Evolutionary conservation across 2,329 filamentous ascomycete species (phyloP), one percentile per base, ranked within the genome.

Genomic region (Fusarium poae): DNA sequence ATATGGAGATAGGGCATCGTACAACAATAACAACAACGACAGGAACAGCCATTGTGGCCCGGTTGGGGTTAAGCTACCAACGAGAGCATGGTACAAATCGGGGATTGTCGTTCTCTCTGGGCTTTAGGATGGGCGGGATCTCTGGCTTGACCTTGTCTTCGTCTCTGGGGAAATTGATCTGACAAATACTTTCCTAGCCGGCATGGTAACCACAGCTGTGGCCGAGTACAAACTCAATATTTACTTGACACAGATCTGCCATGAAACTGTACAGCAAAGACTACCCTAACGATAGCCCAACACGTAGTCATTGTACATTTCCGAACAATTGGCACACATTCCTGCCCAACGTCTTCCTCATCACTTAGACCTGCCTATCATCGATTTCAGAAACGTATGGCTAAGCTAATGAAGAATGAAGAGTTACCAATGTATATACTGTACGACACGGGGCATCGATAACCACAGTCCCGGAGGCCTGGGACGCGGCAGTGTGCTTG

Each of bases 401-500:
- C 55, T 43, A 62, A 68, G 57, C 55, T 43, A 62, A 68, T 57
- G 50, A 70, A 57, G 67, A 52, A 59, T 53, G 40, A 45, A 46
- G 40, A 44, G 30, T 58, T 61, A 57, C 70, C 61, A 68, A 71
- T 65, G 70, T 62, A 72, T 73, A 58, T 71, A 52, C 59, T 60
- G 68, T 68, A 59, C 60, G 52, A 57, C 45, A 54, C 35, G 37
- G 49, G 43, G 42, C 37, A 66, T 53, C 46, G 43, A 53, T 50
- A 48, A 65, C 57, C 49, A 63, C 55, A 53, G 60, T 61, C 72
- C 72, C 72, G 50, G 56, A 62, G 70, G 65, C 63, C 59, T 73
- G 72, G 72, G 65, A 74, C 69, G 69, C 61, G 55, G 57, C 61
- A 57, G 58, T 68, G 60, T 72, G 59, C 66, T 65, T 71, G 64